Base-by-base conservation (phyloP, 352 stramenopile species). In the Globisporangium abappressorium region DNA sequence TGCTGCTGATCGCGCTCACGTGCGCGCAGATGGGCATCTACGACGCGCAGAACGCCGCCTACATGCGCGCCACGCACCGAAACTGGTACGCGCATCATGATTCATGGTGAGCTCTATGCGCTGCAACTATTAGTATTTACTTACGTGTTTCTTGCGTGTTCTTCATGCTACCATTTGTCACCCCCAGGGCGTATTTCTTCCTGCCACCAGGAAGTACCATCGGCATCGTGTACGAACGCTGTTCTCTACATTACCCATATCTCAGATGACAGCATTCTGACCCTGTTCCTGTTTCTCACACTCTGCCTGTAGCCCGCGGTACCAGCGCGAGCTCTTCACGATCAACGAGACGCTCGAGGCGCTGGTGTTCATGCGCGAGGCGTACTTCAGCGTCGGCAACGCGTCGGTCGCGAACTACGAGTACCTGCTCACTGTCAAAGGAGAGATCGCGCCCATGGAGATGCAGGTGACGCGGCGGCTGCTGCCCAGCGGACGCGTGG, bases 371-470 rank as follows among this genome's bases (percentile, higher is more conserved):
- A 69, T 96, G 49, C 82, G 85, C 26, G 77, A 92, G 68, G 78
- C 86, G 7, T 96, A 94, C 72, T 94, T 91, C 54, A 82, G 75
- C n/a, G 80, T 94, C 49, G 85, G 57, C 24, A 80, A 90, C 46
- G 34, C 57, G 3, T 91, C 85, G 2, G 75, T 96, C 26, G 88
- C 88, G 56, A 96, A 93, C 69, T 96, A 96, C 74, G 85, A 94
- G 66, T 91, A 93, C 55, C 43, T 79, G 0, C 68, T 55, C 30
- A 77, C 76, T 1, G 20, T 62, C 24, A 11, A 38, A 26, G 72
- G 72, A 11, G 43, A 75, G 22, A 72, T 85, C 4, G 24, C 80
- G 38, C 76, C 81, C 7, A 64, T 91, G 9, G 66, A 62, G 9
- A 65, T 91, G 62, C 60, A 36, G n/a, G 76, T 89, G 49, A 73